Evolutionary conservation across 228 moss, liverwort and hornwort species (phyloP).

Genomic region (Sphagnum magellanicum): DNA sequence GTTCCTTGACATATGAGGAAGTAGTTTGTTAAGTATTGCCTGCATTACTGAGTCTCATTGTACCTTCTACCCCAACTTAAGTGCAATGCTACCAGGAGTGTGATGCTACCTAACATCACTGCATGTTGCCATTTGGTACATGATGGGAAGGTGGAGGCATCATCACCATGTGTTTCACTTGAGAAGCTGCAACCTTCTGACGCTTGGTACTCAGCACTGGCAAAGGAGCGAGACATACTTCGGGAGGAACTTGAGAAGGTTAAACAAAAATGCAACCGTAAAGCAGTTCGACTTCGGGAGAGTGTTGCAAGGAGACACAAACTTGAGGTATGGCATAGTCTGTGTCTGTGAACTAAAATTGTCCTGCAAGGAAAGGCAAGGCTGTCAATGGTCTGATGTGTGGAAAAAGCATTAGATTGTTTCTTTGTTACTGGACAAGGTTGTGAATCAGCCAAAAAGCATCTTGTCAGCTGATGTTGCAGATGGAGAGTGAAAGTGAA

Average conservation of each 20-base stretch:
- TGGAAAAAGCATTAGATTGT: not conserved
- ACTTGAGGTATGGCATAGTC: slow-evolving; percentile 27
- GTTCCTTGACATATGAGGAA: not conserved
- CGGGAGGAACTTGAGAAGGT: slow-evolving; percentile 25
- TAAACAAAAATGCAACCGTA: slow-evolving; percentile 14
- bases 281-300: slow-evolving; percentile 15
- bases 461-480: not conserved
- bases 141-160: not conserved
- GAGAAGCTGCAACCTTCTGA: not conserved
- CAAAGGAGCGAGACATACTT: slow-evolving; percentile 17
- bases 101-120: too few relatives aligned
- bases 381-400: not conserved
- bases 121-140: not conserved
- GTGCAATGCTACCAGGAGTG: too few relatives aligned
- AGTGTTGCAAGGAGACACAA: slow-evolving; percentile 37
- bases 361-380: not conserved
- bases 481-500: slow-evolving; percentile 43
- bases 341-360: not conserved
- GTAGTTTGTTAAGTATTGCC: too few relatives aligned
- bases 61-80: too few relatives aligned
- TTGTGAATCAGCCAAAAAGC: not conserved
- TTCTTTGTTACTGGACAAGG: not conserved
- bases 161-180: not conserved
- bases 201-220: slow-evolving; percentile 7
- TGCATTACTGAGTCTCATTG: too few relatives aligned